Evolutionary conservation across 345 rosid genomes (phyloP).

Genomic region (Bretschneidera sinensis): DNA sequence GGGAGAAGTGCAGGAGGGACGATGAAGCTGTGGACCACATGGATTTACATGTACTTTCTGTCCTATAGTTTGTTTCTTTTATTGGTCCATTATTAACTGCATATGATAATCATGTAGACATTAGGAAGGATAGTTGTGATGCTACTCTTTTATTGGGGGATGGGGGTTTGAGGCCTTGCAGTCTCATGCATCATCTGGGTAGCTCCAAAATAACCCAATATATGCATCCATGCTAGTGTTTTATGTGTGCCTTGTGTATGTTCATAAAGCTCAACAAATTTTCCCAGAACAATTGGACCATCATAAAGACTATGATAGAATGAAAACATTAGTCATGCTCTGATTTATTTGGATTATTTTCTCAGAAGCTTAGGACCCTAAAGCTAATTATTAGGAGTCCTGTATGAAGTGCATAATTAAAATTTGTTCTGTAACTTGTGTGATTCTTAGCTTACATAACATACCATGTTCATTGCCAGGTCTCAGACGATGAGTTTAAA

Average conservation of each 20-base stretch:
- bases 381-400: neutral
- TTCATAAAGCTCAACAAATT: neutral
- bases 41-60: constrained; percentile 32
- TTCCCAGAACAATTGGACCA: neutral
- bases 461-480: constrained; percentile 36
- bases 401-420: neutral
- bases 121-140: neutral
- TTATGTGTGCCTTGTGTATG: no score
- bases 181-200: neutral
- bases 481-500: constrained; percentile 27
- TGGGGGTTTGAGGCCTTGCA: neutral
- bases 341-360: neutral
- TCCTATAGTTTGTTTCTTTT: neutral
- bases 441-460: neutral
- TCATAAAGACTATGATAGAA: no score
- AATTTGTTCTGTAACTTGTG: no score
- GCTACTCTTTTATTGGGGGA: no score
- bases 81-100: neutral
- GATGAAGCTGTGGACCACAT: constrained; percentile 46
- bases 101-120: neutral
- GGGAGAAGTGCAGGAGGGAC: constrained; percentile 78
- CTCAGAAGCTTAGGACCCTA: neutral
- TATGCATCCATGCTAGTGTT: no score
- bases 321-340: no score
- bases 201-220: no score